Percentiles rank a stretch among this genome's conserved stretches.
Evolutionary conservation across 208 protist species (phyloP).

Genomic region (Trypanosomatidae sp.): DNA sequence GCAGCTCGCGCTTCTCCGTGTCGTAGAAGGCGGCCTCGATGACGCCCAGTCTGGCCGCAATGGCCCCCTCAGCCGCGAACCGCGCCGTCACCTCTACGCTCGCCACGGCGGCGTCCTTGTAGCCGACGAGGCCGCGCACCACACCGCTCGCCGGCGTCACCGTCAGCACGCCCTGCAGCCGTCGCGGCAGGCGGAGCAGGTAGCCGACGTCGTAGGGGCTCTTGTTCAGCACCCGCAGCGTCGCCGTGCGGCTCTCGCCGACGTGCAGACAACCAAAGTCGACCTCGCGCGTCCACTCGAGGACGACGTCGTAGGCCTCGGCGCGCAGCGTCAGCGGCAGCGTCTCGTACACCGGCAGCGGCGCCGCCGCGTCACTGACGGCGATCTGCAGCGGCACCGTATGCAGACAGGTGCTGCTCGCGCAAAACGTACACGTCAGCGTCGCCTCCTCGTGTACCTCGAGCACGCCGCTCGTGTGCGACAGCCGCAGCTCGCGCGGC

Average conservation of each 20-base stretch:
- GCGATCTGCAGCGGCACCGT: slow-evolving; percentile 36
- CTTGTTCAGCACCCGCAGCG: slow-evolving; percentile 84
- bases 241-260: slow-evolving; percentile 65
- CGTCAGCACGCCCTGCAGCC: slow-evolving; percentile 46
- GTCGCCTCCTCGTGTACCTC: slow-evolving; percentile 36
- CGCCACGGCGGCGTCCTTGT: slow-evolving; percentile 76
- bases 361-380: slow-evolving; percentile 30
- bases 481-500: slow-evolving; percentile 62
- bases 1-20: slow-evolving; percentile 53
- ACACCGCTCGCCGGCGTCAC: slow-evolving; percentile 42
- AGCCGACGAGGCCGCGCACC: slow-evolving; percentile 68
- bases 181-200: slow-evolving; percentile 65
- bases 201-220: slow-evolving; percentile 91
- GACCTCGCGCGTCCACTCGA: slow-evolving; percentile 84
- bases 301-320: slow-evolving; percentile 87
- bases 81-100: slow-evolving; percentile 64
- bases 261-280: slow-evolving; percentile 87
- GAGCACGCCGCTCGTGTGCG: slow-evolving; percentile 42
- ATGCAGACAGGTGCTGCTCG: slow-evolving; percentile 63
- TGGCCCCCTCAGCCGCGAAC: slow-evolving; percentile 69
- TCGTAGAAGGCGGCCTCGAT: slow-evolving; percentile 86
- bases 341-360: slow-evolving; percentile 37
- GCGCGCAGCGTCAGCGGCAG: slow-evolving; percentile 71
- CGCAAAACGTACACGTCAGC: slow-evolving; percentile 46
- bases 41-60: slow-evolving; percentile 43